Conservation (phyloP, 73 alveolate genomes). For the Breviolum minutum region DNA sequence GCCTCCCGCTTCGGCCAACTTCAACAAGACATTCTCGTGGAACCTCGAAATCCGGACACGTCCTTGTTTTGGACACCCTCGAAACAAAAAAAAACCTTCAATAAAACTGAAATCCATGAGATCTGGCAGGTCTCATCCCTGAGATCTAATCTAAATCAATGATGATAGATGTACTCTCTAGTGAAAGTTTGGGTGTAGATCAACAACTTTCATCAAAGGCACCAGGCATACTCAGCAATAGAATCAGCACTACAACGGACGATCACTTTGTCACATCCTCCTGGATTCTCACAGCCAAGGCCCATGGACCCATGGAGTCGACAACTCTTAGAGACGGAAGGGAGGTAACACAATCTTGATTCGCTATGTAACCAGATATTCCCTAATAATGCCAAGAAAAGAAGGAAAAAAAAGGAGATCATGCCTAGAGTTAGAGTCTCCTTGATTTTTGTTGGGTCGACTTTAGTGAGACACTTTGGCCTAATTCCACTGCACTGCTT, state of each 20-base stretch:
- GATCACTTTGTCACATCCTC: not conserved
- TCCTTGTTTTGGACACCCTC: too few relatives aligned
- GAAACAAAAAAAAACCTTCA: too few relatives aligned
- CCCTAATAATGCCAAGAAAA: too few relatives aligned
- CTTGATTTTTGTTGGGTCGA: not conserved
- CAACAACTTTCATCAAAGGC: not conserved
- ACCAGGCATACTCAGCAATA: constrained; percentile 81
- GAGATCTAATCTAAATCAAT: too few relatives aligned
- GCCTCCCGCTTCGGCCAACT: constrained; percentile 55
- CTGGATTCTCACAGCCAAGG: not conserved
- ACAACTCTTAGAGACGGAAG: too few relatives aligned
- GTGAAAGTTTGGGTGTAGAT: not conserved
- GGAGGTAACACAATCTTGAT: too few relatives aligned
- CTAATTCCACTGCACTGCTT: not conserved
- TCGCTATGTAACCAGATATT: too few relatives aligned
- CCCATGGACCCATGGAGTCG: too few relatives aligned
- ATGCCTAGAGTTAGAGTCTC: too few relatives aligned
- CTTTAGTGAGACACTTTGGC: not conserved
- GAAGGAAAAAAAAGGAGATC: not conserved
- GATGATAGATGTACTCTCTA: not conserved
- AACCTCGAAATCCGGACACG: not conserved
- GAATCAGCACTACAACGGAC: constrained; percentile 93
- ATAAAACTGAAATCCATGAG: too few relatives aligned
- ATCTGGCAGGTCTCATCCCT: too few relatives aligned
- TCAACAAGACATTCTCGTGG: constrained; percentile 69